Evolutionary conservation across 768 basidiomycete genomes (phyloP), one percentile per base, ranked within the genome.

Genomic region (Russula sp.): DNA sequence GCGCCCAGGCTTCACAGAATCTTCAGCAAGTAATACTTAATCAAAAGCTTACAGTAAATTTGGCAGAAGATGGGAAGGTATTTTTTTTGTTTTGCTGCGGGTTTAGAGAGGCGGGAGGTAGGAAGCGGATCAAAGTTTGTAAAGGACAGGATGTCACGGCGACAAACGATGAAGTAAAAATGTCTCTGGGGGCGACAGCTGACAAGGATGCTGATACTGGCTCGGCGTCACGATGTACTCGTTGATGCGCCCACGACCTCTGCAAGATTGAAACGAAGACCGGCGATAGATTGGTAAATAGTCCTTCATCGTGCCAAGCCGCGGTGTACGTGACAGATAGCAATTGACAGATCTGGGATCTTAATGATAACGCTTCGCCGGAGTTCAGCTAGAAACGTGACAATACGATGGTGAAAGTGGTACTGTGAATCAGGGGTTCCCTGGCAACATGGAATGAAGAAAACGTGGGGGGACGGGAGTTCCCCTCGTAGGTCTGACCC

Each of bases 131-230:
- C 34, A 16, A 29, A 29, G n/a, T 9, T 48, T 11, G 9, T 48
- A 18, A 18, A 2, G 38, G 45, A n/a, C 20, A 5, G 32, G n/a
- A 41, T 22, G 13, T 8, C 6, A 25, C 8, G 20, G 16, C 22
- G 32, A 60, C 39, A 49, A 42, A 41, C 10, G 22, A 41, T 25
- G 60, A 38, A 49, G 53, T 60, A 55, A 60, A 48, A 48, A 35
- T 5, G 29, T 3, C 36, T 22, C 3, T 2, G 16, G 2, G 2
- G n/a, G 49, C n/a, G 35, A 11, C 20, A n/a, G 20, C 18, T 25
- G 7, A n/a, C 20, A 22, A 38, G 20, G 14, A 22, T 13, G n/a
- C 5, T 38, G 22, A 7, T 18, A 29, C 18, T 38, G 16, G 20
- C 38, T 29, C 22, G 5, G 14, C 2, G 14, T 29, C 52, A 39